phyloP scores from a whole-genome alignment of 768 basidiomycete species.

The Suillus placidus region DNA sequence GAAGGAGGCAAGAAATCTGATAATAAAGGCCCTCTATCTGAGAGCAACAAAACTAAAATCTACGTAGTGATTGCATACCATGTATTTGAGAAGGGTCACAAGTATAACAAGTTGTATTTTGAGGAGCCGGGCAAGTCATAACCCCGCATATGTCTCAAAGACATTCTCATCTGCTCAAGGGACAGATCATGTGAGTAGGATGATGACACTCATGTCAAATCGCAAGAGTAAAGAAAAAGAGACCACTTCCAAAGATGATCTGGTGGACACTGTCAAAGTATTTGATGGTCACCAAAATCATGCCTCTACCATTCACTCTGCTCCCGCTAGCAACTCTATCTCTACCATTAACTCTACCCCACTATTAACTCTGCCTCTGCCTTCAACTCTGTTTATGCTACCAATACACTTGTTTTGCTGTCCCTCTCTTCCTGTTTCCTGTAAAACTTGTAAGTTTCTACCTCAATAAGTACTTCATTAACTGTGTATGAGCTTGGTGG shows the following conservation, averaged over 20 bases:
- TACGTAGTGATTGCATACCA: background rate
- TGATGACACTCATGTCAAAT: background rate
- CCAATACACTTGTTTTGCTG: background rate
- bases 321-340: no score
- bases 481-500: background rate
- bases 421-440: background rate
- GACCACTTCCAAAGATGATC: background rate
- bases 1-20: background rate
- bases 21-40: background rate
- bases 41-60: background rate
- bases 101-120: background rate
- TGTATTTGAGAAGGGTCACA: background rate
- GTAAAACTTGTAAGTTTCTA: background rate
- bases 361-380: background rate
- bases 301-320: no score
- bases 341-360: constrained; percentile 25
- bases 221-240: background rate
- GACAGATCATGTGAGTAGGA: background rate
- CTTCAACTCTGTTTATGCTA: background rate
- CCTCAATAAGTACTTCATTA: background rate
- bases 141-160: background rate
- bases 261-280: no score
- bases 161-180: background rate
- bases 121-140: background rate
- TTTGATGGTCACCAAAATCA: no score